A percentile compares a stretch with the other conserved stretches of the same genome.
Evolutionary conservation across 257 asterid genomes (phyloP).

Genomic region (Cinchona pubescens): DNA sequence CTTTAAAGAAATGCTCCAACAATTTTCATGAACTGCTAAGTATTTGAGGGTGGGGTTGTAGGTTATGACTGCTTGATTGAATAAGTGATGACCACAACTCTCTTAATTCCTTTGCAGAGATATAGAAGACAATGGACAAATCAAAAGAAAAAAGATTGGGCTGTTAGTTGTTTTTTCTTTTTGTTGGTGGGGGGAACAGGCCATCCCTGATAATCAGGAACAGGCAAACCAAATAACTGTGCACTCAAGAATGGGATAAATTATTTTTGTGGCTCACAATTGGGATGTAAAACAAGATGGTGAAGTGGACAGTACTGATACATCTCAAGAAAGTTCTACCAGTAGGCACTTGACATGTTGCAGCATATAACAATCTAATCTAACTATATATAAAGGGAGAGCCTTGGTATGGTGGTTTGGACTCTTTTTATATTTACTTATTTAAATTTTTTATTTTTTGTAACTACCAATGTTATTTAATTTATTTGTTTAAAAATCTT

Average conservation of each 20-base stretch:
- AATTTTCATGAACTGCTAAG: neutral
- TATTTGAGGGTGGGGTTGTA: neutral
- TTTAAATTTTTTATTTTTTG: no score
- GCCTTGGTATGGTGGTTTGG: no score
- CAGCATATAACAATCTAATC: no score
- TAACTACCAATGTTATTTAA: no score
- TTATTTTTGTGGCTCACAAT: neutral
- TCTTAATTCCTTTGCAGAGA: neutral
- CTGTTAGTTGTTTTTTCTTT: no score
- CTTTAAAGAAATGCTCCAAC: neutral
- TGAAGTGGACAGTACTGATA: no score
- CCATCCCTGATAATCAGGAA: neutral
- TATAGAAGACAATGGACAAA: neutral
- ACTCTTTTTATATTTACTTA: no score
- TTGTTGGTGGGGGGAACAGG: neutral
- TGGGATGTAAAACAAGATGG: no score
- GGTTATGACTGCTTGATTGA: neutral
- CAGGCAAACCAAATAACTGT: neutral
- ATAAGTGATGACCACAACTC: no score
- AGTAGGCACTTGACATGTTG: neutral
- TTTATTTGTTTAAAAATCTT: no score
- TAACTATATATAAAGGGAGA: no score
- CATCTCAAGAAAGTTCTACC: neutral
- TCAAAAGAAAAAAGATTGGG: neutral
- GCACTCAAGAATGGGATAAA: neutral